Evolutionary conservation across 116 monocot genomes (phyloP).

Genomic region (Phalaenopsis hybrid): DNA sequence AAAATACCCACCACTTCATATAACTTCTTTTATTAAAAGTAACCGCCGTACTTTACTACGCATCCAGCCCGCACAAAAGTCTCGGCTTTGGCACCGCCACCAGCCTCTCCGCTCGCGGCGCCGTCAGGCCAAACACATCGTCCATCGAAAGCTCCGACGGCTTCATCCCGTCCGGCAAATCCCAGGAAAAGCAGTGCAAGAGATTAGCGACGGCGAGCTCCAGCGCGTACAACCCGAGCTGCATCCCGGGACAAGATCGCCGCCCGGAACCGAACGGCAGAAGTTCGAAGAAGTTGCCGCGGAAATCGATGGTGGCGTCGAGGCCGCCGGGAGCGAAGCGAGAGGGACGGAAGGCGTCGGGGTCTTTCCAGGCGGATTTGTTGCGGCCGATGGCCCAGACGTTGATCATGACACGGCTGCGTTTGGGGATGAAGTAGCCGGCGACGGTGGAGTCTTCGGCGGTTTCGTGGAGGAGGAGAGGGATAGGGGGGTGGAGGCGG

Average conservation of each 20-base stretch:
- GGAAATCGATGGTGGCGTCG: conserved; percentile 22
- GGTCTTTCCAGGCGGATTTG: conserved; percentile 27
- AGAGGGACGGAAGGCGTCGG: conserved; percentile 27
- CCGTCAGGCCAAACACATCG: conserved; percentile 39
- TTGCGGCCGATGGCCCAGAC: conserved; percentile 45
- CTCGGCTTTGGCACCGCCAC: conserved; percentile 29
- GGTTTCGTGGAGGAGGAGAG: conserved; percentile 50
- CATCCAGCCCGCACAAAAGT: background rate
- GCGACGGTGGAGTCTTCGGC: conserved; percentile 26
- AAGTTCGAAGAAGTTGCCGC: conserved; percentile 38
- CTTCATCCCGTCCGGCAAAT: conserved; percentile 31
- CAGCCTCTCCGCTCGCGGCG: conserved; percentile 28
- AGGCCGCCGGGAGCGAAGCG: conserved; percentile 23
- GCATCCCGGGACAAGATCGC: conserved; percentile 52
- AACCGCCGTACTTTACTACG: too few relatives aligned
- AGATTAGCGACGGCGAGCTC: conserved; percentile 42
- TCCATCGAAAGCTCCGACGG: conserved; percentile 41
- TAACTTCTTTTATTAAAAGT: too few relatives aligned
- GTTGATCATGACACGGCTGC: conserved; percentile 36
- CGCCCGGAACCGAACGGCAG: conserved; percentile 48
- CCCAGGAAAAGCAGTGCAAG: conserved; percentile 37
- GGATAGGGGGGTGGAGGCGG: conserved; percentile 46
- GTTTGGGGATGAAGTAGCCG: conserved; percentile 29
- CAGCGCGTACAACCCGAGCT: conserved; percentile 31
- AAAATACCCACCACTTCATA: too few relatives aligned